Percentiles rank a stretch among this genome's conserved stretches.
Conservation (phyloP, 257 asterid genomes). For the Solanum arcanum region DNA sequence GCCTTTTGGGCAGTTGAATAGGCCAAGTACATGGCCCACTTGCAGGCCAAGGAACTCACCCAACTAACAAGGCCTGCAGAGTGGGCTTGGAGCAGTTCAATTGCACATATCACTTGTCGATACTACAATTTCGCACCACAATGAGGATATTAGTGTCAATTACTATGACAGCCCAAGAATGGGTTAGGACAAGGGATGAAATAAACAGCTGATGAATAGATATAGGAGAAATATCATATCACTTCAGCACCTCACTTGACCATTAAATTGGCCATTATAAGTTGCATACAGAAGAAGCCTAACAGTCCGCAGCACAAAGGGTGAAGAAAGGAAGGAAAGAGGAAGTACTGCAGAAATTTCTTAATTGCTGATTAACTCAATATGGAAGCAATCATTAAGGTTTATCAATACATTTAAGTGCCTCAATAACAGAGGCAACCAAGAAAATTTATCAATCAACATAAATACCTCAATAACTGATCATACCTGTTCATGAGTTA, state of each 20-base stretch:
- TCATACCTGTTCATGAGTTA: slow-evolving; percentile 37
- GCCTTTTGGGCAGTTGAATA: neutral
- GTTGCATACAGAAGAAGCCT: neutral
- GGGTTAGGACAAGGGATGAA: neutral
- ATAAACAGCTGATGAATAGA: neutral
- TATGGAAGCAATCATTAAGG: neutral
- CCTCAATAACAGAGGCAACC: neutral
- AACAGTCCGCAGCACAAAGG: neutral
- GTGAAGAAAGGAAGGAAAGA: neutral
- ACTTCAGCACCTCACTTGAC: neutral
- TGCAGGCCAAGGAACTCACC: neutral
- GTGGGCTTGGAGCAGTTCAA: neutral
- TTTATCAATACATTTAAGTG: neutral
- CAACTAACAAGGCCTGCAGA: neutral
- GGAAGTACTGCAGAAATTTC: neutral
- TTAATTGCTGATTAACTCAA: neutral
- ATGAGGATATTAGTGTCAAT: neutral
- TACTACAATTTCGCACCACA: neutral
- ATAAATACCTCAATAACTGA: neutral
- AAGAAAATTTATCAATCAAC: neutral
- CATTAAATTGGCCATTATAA: neutral
- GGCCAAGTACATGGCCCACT: neutral
- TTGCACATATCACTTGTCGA: neutral
- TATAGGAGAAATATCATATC: neutral
- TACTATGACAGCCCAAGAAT: neutral